These are phyloP conservation scores for Stellera chamaejasme DNA, from an alignment of 345 rosid genomes.

Conservation along the genomic window DNA sequence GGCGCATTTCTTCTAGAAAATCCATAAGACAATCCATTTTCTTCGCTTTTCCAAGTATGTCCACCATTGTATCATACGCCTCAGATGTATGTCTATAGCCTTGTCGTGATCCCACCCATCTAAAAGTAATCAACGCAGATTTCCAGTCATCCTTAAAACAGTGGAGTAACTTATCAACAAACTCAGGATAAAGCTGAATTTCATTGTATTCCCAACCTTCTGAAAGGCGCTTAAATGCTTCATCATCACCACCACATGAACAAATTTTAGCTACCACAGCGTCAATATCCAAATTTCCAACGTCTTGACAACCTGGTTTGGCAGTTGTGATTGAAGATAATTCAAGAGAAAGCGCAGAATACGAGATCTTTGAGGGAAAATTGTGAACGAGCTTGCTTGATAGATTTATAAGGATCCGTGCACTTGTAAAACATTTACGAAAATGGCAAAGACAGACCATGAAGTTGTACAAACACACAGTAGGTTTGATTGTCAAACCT, in stretches of 20 bases:
- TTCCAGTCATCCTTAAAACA: constrained; percentile 81
- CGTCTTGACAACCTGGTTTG: constrained; percentile 9
- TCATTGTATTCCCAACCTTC: constrained; percentile 27
- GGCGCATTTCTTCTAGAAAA: constrained; percentile 48
- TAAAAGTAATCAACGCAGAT: constrained; percentile 62
- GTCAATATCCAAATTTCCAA: constrained; percentile 20
- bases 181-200: constrained; percentile 30
- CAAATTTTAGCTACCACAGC: constrained; percentile 23
- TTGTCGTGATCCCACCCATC: constrained; percentile 52
- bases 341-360: constrained; percentile 15
- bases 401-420: constrained; percentile 14
- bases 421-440: constrained; percentile 14
- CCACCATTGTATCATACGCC: constrained; percentile 45
- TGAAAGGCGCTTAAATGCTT: constrained; percentile 33
- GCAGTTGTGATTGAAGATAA: constrained; percentile 7
- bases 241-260: constrained; percentile 36
- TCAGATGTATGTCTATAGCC: constrained; percentile 37
- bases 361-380: constrained; percentile 14
- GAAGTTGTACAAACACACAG: too few species aligned
- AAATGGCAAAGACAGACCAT: constrained; percentile 1
- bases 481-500: too few species aligned
- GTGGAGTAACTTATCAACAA: constrained; percentile 43
- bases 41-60: constrained; percentile 63
- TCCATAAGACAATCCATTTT: constrained; percentile 61
- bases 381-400: constrained; percentile 12